Conservation (phyloP, 176 grass and related monocot genomes). For the Pontederia paniculata region DNA sequence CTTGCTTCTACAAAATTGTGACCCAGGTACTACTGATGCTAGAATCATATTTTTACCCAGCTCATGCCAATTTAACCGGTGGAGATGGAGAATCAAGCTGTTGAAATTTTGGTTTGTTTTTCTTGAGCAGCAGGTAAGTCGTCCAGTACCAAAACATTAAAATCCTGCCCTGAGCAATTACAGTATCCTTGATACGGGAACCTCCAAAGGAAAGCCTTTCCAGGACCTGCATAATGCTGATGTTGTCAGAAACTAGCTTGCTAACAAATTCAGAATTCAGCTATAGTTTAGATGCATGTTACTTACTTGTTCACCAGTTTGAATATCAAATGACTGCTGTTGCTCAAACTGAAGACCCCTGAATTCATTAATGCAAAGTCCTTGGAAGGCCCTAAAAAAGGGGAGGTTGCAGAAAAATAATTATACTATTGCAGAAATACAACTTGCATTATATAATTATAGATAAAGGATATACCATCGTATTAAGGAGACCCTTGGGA, state of each 20-base stretch:
- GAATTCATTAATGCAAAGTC: constrained; percentile 93
- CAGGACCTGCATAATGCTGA: constrained; percentile 34
- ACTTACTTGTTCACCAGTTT: constrained; percentile 95
- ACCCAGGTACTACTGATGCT: no score
- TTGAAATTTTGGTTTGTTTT: constrained; percentile 85
- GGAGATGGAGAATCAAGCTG: constrained; percentile 37
- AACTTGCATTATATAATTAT: neutral
- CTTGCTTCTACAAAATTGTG: no score
- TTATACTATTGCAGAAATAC: neutral
- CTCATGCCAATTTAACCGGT: neutral
- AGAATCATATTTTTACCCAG: no score
- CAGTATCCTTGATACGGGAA: constrained; percentile 41
- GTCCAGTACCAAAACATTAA: constrained; percentile 87
- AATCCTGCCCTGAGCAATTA: constrained; percentile 69
- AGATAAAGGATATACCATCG: constrained; percentile 58
- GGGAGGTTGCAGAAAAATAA: constrained; percentile 1
- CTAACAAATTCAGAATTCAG: neutral
- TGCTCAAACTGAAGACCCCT: constrained; percentile 82
- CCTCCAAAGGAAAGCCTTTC: constrained; percentile 80
- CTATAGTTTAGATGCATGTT: neutral
- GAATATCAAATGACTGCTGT: constrained; percentile 66
- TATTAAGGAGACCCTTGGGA: constrained; percentile 74
- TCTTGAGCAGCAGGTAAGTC: constrained; percentile 85
- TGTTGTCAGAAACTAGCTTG: no score
- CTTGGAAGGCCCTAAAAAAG: constrained; percentile 72